Evolutionary conservation across 1,284 basidiomycete genomes (phyloP).

Genomic region (Fomitopsis betulina): DNA sequence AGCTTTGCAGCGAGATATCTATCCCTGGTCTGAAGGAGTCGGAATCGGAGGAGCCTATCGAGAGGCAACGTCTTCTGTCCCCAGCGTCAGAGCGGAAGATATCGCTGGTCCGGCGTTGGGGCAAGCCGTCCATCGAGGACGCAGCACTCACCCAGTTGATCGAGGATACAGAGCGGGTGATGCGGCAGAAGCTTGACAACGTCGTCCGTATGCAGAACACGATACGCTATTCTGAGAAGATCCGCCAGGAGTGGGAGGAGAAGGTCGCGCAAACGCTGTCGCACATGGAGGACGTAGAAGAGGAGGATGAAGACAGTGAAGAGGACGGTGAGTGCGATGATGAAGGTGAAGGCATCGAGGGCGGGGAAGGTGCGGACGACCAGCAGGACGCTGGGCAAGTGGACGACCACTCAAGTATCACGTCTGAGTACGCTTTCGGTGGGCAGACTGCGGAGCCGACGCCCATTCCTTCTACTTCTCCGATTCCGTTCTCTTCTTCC

Average conservation of each 20-base stretch:
- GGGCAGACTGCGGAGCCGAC: slow-evolving; percentile 54
- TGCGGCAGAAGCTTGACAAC: slow-evolving; percentile 92
- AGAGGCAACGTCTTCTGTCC: slow-evolving; percentile 87
- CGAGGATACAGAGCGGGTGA: slow-evolving; percentile 83
- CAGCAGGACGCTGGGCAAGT: slow-evolving; percentile 25
- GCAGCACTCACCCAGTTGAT: slow-evolving; percentile 78
- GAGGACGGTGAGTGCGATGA: slow-evolving; percentile 31
- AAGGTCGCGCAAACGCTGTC: slow-evolving; percentile 71
- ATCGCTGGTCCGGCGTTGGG: slow-evolving; percentile 78
- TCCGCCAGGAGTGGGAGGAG: slow-evolving; percentile 96
- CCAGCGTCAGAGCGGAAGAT: slow-evolving; percentile 83
- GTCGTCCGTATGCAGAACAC: slow-evolving; percentile 98
- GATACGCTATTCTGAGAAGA: slow-evolving; percentile 95
- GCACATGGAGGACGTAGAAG: slow-evolving; percentile 44
- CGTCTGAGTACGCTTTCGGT: slow-evolving; percentile 59
- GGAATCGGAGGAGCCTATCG: slow-evolving; percentile 85
- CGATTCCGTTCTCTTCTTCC: slow-evolving; percentile 44
- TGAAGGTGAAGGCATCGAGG: slow-evolving; percentile 10
- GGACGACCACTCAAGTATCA: slow-evolving; percentile 57
- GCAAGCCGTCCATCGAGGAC: slow-evolving; percentile 82
- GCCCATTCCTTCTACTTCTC: slow-evolving; percentile 61
- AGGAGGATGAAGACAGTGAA: slow-evolving; percentile 23
- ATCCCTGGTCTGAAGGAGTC: slow-evolving; percentile 91
- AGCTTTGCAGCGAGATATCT: slow-evolving; percentile 78
- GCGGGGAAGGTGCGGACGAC: slow-evolving; percentile 19